phyloP scores from a whole-genome alignment of 2,329 filamentous ascomycete species.

The Aschersonia sp. region DNA sequence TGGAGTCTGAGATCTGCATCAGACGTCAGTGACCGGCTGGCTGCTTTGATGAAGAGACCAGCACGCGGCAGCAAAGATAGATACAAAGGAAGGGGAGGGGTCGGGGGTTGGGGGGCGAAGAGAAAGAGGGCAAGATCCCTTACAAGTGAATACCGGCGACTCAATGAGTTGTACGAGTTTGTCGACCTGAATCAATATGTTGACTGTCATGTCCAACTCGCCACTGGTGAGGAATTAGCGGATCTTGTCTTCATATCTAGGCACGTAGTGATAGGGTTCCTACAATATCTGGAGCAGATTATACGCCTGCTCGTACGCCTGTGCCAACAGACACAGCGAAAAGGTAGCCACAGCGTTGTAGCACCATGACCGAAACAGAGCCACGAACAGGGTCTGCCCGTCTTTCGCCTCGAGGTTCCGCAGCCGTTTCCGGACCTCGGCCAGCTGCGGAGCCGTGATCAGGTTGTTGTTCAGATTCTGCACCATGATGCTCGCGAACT shows the following conservation, averaged over 20 bases:
- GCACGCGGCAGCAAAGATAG: too few species aligned
- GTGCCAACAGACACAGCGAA: slow-evolving; percentile 83
- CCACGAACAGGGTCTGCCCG: slow-evolving; percentile 87
- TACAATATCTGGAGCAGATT: slow-evolving; percentile 92
- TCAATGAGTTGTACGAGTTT: slow-evolving; percentile 94
- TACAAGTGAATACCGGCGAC: slow-evolving; percentile 94
- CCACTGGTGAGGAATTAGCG: slow-evolving; percentile 42
- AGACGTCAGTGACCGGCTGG: background rate
- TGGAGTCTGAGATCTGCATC: slow-evolving; percentile 74
- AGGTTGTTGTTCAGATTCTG: slow-evolving; percentile 98
- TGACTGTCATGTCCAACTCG: slow-evolving; percentile 96
- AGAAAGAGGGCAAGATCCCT: slow-evolving; percentile 14
- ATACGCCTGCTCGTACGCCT: slow-evolving; percentile 96
- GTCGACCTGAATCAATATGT: slow-evolving; percentile 96
- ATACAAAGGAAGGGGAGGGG: too few species aligned
- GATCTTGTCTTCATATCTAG: background rate
- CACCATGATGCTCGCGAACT: slow-evolving; percentile 99
- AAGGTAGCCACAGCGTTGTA: slow-evolving; percentile 97
- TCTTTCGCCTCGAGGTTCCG: slow-evolving; percentile 89
- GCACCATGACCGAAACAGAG: slow-evolving; percentile 92
- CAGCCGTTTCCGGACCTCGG: slow-evolving; percentile 77
- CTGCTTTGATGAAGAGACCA: too few species aligned
- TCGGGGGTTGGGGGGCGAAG: too few species aligned
- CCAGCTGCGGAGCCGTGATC: slow-evolving; percentile 88
- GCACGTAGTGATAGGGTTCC: slow-evolving; percentile 13